phyloP scores from a whole-genome alignment of 2,329 filamentous ascomycete genomes.

The Exophiala phaeomuriformis region DNA sequence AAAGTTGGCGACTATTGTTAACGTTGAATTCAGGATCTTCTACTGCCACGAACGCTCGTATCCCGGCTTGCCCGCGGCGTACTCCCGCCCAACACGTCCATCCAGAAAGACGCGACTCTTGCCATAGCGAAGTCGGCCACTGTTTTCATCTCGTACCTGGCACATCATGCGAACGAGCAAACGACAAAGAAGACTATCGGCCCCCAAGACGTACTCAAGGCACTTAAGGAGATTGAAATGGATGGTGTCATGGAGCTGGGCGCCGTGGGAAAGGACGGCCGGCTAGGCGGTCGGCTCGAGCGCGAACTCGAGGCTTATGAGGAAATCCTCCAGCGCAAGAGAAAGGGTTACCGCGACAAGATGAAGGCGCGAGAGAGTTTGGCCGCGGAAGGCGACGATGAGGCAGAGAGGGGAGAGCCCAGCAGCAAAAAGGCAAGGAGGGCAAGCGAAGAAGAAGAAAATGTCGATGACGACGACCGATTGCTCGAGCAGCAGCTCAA shows the following conservation, averaged over 20 bases:
- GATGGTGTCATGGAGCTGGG: constrained; percentile 27
- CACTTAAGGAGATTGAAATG: constrained; percentile 55
- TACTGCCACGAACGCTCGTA: constrained; percentile 56
- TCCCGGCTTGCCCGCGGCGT: constrained; percentile 57
- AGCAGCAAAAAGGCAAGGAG: constrained; percentile 21
- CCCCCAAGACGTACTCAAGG: constrained; percentile 54
- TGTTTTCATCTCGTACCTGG: constrained; percentile 56
- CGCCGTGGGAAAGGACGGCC: constrained; percentile 28
- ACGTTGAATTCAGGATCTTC: constrained; percentile 45
- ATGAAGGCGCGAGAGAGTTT: constrained; percentile 39
- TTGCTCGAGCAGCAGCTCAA: constrained; percentile 28
- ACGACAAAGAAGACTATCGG: constrained; percentile 57
- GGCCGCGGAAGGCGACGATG: constrained; percentile 48
- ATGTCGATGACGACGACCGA: constrained; percentile 13
- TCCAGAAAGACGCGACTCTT: constrained; percentile 58
- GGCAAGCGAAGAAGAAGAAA: constrained; percentile 8
- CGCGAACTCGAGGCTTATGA: constrained; percentile 49
- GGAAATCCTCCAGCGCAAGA: constrained; percentile 33
- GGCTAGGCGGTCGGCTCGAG: constrained; percentile 52
- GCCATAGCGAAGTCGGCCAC: constrained; percentile 60
- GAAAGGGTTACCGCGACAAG: constrained; percentile 34
- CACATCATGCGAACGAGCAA: constrained; percentile 52
- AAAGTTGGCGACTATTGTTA: no score
- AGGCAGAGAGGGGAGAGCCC: constrained; percentile 48
- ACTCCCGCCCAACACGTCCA: constrained; percentile 56